phyloP scores from a whole-genome alignment of 1,284 basidiomycete genomes.

The Ceratobasidium sp. region DNA sequence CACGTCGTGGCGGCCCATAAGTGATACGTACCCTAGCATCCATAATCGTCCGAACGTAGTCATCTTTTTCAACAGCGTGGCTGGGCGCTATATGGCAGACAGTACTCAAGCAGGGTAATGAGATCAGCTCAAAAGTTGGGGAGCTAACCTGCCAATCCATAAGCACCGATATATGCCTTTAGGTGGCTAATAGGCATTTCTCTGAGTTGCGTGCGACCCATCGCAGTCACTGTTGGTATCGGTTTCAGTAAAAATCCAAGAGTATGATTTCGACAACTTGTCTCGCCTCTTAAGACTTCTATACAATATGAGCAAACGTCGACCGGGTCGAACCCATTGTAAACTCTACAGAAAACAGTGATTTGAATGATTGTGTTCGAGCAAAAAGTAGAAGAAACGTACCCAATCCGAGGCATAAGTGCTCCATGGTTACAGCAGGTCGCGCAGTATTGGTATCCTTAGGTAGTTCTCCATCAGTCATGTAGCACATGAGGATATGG shows the following conservation, averaged over 20 bases:
- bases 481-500: no score
- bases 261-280: not conserved
- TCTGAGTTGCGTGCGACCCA: slow-evolving; percentile 13
- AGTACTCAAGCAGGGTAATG: not conserved
- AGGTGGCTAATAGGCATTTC: slow-evolving; percentile 34
- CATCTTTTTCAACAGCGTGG: slow-evolving; percentile 39
- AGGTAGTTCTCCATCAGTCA: not conserved
- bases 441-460: slow-evolving; percentile 28
- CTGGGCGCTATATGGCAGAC: slow-evolving; percentile 6
- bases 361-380: not conserved
- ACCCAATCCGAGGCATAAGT: slow-evolving; percentile 37
- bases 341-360: slow-evolving; percentile 12
- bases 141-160: slow-evolving; percentile 27
- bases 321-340: slow-evolving; percentile 36
- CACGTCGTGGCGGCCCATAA: not conserved
- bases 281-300: slow-evolving; percentile 31
- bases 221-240: slow-evolving; percentile 18
- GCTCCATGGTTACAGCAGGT: slow-evolving; percentile 32
- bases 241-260: not conserved
- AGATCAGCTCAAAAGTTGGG: not conserved
- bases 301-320: slow-evolving; percentile 40
- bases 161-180: slow-evolving; percentile 33
- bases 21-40: slow-evolving; percentile 18
- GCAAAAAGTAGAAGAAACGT: not conserved
- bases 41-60: slow-evolving; percentile 20